Percentiles rank a stretch among this genome's conserved stretches.
Evolutionary conservation across 305 asterid genomes (phyloP).

Genomic region (Plantago coronopus): DNA sequence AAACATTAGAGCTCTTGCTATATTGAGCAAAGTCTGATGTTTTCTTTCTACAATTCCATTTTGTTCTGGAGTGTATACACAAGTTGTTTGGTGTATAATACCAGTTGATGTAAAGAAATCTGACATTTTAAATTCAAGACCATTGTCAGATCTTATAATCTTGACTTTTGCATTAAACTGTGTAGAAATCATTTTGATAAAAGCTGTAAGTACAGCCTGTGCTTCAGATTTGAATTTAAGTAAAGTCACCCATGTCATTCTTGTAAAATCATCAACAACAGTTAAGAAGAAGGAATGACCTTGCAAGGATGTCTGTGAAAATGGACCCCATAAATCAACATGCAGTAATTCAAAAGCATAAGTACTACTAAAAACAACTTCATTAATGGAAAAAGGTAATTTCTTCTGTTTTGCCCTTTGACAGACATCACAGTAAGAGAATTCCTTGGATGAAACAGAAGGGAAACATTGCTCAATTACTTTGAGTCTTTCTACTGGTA

Average conservation of each 20-base stretch:
- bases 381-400: background rate
- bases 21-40: background rate
- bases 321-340: background rate
- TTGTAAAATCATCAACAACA: background rate
- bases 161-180: background rate
- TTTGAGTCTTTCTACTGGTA: no score
- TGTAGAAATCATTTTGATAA: background rate
- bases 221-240: background rate
- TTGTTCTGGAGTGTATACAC: background rate
- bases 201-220: background rate
- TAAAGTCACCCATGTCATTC: background rate
- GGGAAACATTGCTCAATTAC: no score
- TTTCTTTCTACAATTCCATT: background rate
- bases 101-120: background rate
- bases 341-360: background rate
- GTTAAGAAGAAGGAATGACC: background rate
- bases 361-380: background rate
- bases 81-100: no score
- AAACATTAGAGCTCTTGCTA: background rate
- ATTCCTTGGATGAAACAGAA: no score
- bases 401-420: background rate
- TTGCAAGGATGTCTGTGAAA: background rate
- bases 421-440: background rate
- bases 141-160: background rate
- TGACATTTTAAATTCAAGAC: background rate